Conservation (phyloP, 805 yeast genomes). For the Wickerhamomyces queroliae region DNA sequence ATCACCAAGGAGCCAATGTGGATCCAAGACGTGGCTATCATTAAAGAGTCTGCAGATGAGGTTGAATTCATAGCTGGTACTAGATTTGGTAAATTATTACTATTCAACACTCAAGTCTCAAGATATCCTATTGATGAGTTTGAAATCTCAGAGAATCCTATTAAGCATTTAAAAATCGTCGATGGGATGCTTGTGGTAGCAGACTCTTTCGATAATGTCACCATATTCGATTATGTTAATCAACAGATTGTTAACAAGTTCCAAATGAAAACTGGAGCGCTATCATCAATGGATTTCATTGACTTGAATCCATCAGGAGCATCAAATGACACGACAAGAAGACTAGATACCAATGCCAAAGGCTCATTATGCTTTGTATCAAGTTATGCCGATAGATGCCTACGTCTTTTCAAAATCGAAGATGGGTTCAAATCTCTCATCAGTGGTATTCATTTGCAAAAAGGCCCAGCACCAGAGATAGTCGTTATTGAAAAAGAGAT, state of each 20-base stretch:
- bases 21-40: conserved; percentile 17
- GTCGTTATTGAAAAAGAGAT: conserved; percentile 2
- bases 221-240: conserved; percentile 7
- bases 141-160: conserved; percentile 17
- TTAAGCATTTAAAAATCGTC: conserved; percentile 10
- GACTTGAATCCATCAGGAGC: conserved; percentile 1
- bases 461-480: conserved; percentile 6
- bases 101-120: conserved; percentile 13
- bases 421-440: conserved; percentile 9
- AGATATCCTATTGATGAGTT: conserved; percentile 18
- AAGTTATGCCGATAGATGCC: conserved; percentile 8
- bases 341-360: background rate
- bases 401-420: conserved; percentile 9
- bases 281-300: conserved; percentile 9
- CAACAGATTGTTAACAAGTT: conserved; percentile 8
- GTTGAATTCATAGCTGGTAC: conserved; percentile 16
- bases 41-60: conserved; percentile 3
- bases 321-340: background rate
- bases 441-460: conserved; percentile 1
- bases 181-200: conserved; percentile 7
- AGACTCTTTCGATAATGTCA: conserved; percentile 17
- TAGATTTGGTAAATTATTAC: conserved; percentile 18
- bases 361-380: conserved; percentile 8
- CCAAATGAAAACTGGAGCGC: conserved; percentile 17
- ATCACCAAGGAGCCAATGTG: conserved; percentile 15